These are phyloP conservation scores for Coffea humblotiana DNA, from an alignment of 305 asterid species.

Conservation along the genomic window DNA sequence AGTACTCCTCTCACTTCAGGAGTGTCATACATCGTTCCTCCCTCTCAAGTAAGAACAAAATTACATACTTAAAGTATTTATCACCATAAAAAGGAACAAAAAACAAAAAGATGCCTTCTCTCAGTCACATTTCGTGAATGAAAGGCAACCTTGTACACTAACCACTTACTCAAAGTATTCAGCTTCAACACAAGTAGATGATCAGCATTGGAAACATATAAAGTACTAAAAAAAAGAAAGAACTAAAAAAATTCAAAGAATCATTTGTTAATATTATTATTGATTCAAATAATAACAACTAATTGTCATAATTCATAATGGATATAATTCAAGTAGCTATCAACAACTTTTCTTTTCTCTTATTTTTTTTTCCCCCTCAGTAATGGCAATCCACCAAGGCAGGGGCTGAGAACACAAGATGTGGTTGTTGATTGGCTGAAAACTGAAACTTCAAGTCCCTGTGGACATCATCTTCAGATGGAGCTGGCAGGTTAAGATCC, in stretches of 20 bases:
- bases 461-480: conserved; percentile 53
- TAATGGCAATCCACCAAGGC: conserved; percentile 79
- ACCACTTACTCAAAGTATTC: conserved; percentile 56
- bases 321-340: not conserved
- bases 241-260: conserved; percentile 13
- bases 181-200: conserved; percentile 34
- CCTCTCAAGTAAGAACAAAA: conserved; percentile 29
- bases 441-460: conserved; percentile 40
- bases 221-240: not conserved
- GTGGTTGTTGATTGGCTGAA: conserved; percentile 40
- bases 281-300: not conserved
- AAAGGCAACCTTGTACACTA: conserved; percentile 61
- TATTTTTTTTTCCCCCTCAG: conserved; percentile 23
- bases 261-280: conserved; percentile 2
- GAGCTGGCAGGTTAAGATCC: conserved; percentile 87
- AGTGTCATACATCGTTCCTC: conserved; percentile 29
- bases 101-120: conserved; percentile 32
- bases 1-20: not conserved
- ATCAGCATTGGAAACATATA: conserved; percentile 16
- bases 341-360: not conserved
- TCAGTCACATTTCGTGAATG: conserved; percentile 75
- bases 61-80: not conserved
- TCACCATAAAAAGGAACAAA: not conserved
- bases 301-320: not conserved
- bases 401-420: conserved; percentile 52